These are phyloP conservation scores for Oxytropis ochrocephala DNA, from an alignment of 306 rosid species.

Conservation along the genomic window DNA sequence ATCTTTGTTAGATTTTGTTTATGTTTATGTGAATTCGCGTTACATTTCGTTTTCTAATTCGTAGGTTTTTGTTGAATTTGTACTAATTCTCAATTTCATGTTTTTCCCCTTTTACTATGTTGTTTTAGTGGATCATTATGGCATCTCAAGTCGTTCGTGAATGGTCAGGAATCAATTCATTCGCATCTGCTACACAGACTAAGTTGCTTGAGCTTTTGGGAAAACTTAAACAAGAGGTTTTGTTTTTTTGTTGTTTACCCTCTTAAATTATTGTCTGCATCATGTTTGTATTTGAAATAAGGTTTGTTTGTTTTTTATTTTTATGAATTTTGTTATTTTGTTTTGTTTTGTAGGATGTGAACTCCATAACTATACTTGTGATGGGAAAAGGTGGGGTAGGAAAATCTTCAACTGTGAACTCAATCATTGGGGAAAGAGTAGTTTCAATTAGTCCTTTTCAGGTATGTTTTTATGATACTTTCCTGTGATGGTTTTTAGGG, in stretches of 20 bases:
- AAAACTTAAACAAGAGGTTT: conserved; percentile 77
- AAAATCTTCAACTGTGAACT: conserved; percentile 90
- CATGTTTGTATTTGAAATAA: background rate
- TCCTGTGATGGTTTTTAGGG: background rate
- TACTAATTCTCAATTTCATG: background rate
- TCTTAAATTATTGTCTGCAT: background rate
- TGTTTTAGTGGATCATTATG: conserved; percentile 30
- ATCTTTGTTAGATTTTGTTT: background rate
- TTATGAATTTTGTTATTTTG: background rate
- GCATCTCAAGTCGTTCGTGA: conserved; percentile 70
- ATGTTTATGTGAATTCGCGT: background rate
- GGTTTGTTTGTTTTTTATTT: background rate
- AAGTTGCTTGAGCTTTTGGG: conserved; percentile 78
- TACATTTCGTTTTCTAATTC: background rate
- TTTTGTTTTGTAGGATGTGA: conserved; percentile 53
- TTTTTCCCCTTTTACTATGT: background rate
- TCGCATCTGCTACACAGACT: conserved; percentile 82
- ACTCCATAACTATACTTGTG: conserved; percentile 85
- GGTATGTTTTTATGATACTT: conserved; percentile 29
- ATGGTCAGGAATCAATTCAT: conserved; percentile 82
- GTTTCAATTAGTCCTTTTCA: conserved; percentile 89
- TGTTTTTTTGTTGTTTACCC: background rate
- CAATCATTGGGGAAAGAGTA: conserved; percentile 81
- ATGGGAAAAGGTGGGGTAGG: conserved; percentile 99
- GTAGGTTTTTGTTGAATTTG: conserved; percentile 8